A percentile compares a stretch with the other conserved stretches of the same genome.
phyloP scores from a whole-genome alignment of 306 rosid genomes.

The Glycine tomentella region DNA sequence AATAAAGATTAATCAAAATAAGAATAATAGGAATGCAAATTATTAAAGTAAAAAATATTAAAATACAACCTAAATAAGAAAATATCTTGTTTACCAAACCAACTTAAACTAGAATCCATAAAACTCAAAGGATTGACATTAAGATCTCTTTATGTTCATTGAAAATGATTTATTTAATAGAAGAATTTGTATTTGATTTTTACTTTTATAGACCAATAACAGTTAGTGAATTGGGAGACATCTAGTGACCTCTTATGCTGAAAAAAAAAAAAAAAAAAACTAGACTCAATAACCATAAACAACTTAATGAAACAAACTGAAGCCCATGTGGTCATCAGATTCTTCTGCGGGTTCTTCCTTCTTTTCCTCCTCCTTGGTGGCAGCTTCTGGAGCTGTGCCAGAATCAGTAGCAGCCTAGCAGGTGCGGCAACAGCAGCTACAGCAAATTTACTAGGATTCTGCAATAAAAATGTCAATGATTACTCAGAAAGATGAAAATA shows the following conservation, averaged over 20 bases:
- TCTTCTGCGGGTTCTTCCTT: slow-evolving; percentile 69
- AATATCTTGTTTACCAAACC: background rate
- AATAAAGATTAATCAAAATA: background rate
- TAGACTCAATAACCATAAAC: background rate
- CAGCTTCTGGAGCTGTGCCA: slow-evolving; percentile 48
- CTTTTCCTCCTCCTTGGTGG: slow-evolving; percentile 68
- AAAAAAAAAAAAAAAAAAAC: too few relatives aligned
- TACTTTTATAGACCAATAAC: too few relatives aligned
- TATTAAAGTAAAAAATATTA: background rate
- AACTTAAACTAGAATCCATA: too few relatives aligned
- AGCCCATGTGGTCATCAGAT: slow-evolving; percentile 54
- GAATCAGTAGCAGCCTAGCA: slow-evolving; percentile 3
- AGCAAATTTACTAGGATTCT: slow-evolving; percentile 69
- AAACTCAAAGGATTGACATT: too few relatives aligned
- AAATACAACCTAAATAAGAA: slow-evolving; percentile 8
- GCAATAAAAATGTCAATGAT: background rate
- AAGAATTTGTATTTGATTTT: too few relatives aligned
- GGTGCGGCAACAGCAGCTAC: slow-evolving; percentile 52
- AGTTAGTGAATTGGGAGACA: too few relatives aligned
- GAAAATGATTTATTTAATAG: too few relatives aligned
- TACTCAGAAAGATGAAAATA: too few relatives aligned
- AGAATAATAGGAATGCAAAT: background rate
- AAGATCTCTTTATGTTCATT: too few relatives aligned
- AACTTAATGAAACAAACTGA: slow-evolving; percentile 46
- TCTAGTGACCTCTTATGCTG: too few relatives aligned